These are phyloP conservation scores for Nannizziopsis arthrosporioides DNA, from an alignment of 2,329 filamentous ascomycete genomes.

Conservation along the genomic window DNA sequence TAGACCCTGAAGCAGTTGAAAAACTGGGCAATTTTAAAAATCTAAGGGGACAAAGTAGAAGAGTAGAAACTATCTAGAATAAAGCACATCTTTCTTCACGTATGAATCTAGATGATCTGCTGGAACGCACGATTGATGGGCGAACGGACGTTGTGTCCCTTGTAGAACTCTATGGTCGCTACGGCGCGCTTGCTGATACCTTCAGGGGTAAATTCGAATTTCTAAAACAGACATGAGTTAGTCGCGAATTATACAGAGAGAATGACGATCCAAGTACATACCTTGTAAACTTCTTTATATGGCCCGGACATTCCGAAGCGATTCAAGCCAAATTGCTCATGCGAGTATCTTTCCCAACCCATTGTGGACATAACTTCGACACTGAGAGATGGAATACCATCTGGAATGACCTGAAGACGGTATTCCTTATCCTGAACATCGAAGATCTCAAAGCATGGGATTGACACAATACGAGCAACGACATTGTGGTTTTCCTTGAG, in stretches of 20 bases:
- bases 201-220: slow-evolving; percentile 98
- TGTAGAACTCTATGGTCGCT: slow-evolving; percentile 93
- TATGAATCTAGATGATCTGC: slow-evolving; percentile 67
- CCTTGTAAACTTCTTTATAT: slow-evolving; percentile 96
- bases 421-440: slow-evolving; percentile 91
- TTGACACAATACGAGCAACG: slow-evolving; percentile 81
- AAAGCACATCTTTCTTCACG: slow-evolving; percentile 1
- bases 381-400: slow-evolving; percentile 83
- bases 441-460: slow-evolving; percentile 96
- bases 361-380: slow-evolving; percentile 96
- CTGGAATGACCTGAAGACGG: slow-evolving; percentile 80
- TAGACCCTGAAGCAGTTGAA: background rate
- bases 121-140: slow-evolving; percentile 96
- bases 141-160: slow-evolving; percentile 84
- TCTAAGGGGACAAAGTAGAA: background rate
- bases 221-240: slow-evolving; percentile 42
- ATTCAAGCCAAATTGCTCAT: slow-evolving; percentile 99
- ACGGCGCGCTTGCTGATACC: slow-evolving; percentile 90
- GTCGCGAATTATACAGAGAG: background rate
- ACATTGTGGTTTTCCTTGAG: slow-evolving; percentile 80
- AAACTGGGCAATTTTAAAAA: background rate
- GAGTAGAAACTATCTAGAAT: background rate
- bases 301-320: slow-evolving; percentile 94
- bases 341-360: slow-evolving; percentile 97
- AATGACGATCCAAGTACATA: slow-evolving; percentile 31